Evolutionary conservation across 805 yeast species (phyloP).

Genomic region (Isabelozyma heimii): DNA sequence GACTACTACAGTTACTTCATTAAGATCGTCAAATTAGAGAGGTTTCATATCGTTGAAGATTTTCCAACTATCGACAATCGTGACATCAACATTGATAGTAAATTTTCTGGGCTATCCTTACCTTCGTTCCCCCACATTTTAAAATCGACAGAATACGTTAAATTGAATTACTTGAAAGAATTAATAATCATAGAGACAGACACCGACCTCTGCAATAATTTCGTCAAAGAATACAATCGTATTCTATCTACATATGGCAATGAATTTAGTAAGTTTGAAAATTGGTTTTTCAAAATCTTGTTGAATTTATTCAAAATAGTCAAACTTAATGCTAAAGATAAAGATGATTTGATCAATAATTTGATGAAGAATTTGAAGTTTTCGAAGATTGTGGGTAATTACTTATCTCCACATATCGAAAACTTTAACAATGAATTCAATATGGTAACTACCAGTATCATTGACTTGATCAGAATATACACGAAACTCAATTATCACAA

Average conservation of each 20-base stretch:
- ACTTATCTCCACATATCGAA: slow-evolving; percentile 5
- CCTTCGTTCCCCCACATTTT: slow-evolving; percentile 1
- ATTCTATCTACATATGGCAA: slow-evolving; percentile 8
- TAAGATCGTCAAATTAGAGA: slow-evolving; percentile 10
- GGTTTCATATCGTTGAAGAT: slow-evolving; percentile 7
- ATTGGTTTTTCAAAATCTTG: slow-evolving; percentile 23
- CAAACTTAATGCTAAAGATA: slow-evolving; percentile 19
- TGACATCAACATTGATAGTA: slow-evolving; percentile 56
- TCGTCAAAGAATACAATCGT: slow-evolving; percentile 23
- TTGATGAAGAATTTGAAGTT: slow-evolving; percentile 29
- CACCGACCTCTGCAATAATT: slow-evolving; percentile 19
- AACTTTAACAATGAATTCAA: slow-evolving; percentile 15
- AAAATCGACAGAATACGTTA: slow-evolving; percentile 26
- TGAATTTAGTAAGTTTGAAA: slow-evolving; percentile 20
- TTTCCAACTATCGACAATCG: slow-evolving; percentile 50
- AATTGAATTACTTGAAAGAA: slow-evolving; percentile 36
- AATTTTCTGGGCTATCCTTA: slow-evolving; percentile 18
- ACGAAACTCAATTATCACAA: neutral
- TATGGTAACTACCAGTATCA: slow-evolving; percentile 11
- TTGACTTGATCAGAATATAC: slow-evolving; percentile 12
- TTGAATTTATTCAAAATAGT: slow-evolving; percentile 23
- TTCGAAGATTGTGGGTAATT: slow-evolving; percentile 16
- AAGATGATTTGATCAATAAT: slow-evolving; percentile 22
- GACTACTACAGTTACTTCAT: slow-evolving; percentile 28
- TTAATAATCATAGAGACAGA: slow-evolving; percentile 34